Evolutionary conservation across 768 basidiomycete species (phyloP).

Genomic region (Termitomyces sp.): DNA sequence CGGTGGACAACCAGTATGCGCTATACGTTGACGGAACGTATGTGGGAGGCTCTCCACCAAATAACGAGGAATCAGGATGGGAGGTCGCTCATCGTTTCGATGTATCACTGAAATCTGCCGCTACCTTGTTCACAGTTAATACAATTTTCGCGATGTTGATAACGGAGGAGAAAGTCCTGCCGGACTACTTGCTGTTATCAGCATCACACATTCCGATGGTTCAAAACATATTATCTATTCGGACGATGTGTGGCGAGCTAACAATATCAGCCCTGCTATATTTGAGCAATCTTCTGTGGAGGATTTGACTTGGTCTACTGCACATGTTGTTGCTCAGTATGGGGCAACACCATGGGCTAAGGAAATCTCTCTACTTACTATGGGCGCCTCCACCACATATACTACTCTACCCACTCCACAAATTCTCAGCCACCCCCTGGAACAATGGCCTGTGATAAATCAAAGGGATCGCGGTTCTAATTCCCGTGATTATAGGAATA

Average conservation of each 20-base stretch:
- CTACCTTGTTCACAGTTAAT: constrained; percentile 22
- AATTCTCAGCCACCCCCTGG: not conserved
- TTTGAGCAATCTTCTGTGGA: constrained; percentile 17
- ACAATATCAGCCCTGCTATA: constrained; percentile 16
- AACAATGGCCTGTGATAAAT: too few species aligned
- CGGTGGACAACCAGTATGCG: constrained; percentile 23
- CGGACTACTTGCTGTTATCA: constrained; percentile 22
- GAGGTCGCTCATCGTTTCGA: constrained; percentile 19
- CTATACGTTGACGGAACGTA: constrained; percentile 23
- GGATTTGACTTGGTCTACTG: constrained; percentile 20
- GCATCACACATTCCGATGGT: constrained; percentile 23
- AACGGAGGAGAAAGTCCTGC: constrained; percentile 21
- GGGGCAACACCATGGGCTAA: constrained; percentile 18
- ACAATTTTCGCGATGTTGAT: constrained; percentile 15
- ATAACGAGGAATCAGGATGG: constrained; percentile 14
- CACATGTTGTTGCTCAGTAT: constrained; percentile 16
- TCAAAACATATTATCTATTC: constrained; percentile 17
- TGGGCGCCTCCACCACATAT: not conserved
- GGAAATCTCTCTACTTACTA: not conserved
- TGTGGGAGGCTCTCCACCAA: constrained; percentile 16
- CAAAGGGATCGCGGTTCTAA: too few species aligned
- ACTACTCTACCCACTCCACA: not conserved
- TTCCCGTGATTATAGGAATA: too few species aligned
- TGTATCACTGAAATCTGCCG: constrained; percentile 14
- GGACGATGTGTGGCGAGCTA: constrained; percentile 21